Evolutionary conservation across 2,329 filamentous ascomycete genomes (phyloP).

Genomic region (Zymoseptoria tritici): DNA sequence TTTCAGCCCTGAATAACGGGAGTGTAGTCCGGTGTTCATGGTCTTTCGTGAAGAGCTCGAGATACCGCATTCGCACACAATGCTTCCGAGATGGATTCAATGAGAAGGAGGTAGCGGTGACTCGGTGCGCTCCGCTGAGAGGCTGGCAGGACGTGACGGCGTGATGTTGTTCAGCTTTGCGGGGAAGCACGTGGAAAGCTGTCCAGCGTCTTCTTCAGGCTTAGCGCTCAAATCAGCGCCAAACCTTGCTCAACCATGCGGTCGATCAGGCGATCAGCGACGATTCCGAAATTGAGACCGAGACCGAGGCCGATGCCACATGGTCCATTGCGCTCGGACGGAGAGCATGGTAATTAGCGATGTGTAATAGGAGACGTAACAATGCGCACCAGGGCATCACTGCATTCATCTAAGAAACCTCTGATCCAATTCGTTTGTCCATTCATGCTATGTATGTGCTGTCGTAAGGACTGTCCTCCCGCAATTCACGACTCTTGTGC

Average conservation of each 20-base stretch:
- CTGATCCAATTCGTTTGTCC: too few species aligned
- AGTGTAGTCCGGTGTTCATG: too few species aligned
- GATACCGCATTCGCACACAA: too few species aligned
- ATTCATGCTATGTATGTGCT: too few species aligned
- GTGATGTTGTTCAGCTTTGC: not conserved
- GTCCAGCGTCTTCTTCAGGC: not conserved
- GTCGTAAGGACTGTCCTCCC: too few species aligned
- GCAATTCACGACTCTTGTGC: too few species aligned
- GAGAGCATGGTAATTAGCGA: too few species aligned
- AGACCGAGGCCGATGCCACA: not conserved
- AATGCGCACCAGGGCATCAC: too few species aligned
- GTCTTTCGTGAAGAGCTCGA: too few species aligned
- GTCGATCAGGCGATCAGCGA: not conserved
- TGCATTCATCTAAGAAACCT: too few species aligned
- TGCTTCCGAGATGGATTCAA: not conserved
- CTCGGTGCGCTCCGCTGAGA: not conserved
- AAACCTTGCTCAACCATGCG: not conserved
- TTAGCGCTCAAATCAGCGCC: not conserved
- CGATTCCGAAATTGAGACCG: not conserved
- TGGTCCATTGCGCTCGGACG: not conserved
- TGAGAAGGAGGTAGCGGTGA: not conserved
- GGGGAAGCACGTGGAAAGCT: not conserved
- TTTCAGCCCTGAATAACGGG: too few species aligned
- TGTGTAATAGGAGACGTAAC: too few species aligned
- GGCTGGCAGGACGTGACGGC: not conserved